These are phyloP conservation scores for Phallus indusiatus DNA, from an alignment of 768 basidiomycete genomes.

Conservation along the genomic window DNA sequence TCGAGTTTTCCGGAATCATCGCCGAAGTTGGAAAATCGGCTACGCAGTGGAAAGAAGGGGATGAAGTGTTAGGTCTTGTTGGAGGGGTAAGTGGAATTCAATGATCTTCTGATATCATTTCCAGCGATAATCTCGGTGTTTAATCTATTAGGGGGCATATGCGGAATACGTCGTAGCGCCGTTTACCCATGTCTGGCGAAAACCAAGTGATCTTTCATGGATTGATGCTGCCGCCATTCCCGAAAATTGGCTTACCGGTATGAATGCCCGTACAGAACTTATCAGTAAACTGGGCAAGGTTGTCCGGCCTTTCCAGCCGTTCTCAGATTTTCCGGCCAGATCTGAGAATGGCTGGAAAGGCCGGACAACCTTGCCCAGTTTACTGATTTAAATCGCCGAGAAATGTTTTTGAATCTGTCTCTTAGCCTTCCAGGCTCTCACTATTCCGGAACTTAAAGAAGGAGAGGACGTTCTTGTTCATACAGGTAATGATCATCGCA, in stretches of 20 bases:
- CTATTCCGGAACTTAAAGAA: conserved; percentile 58
- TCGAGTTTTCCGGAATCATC: conserved; percentile 75
- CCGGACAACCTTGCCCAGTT: no score
- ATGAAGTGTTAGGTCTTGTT: conserved; percentile 72
- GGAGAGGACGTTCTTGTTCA: conserved; percentile 79
- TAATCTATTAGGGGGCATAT: conserved; percentile 66
- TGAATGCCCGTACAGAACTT: conserved; percentile 13
- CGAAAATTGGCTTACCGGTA: conserved; percentile 83
- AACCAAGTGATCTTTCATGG: conserved; percentile 72
- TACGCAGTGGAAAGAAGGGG: conserved; percentile 47
- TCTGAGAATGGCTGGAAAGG: no score
- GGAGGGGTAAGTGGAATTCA: conserved; percentile 55
- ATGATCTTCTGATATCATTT: neutral
- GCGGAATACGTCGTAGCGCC: conserved; percentile 74
- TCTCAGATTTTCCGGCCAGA: no score
- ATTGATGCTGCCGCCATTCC: conserved; percentile 79
- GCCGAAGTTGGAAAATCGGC: conserved; percentile 42
- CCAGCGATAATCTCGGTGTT: neutral
- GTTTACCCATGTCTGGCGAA: conserved; percentile 58
- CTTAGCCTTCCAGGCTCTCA: conserved; percentile 52
- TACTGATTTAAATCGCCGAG: no score
- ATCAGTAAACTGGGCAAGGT: no score
- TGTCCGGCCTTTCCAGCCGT: no score
- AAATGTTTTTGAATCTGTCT: neutral
- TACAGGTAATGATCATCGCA: conserved; percentile 38